Conservation (phyloP, 179 eudicot species). For the Gypsophila paniculata region DNA sequence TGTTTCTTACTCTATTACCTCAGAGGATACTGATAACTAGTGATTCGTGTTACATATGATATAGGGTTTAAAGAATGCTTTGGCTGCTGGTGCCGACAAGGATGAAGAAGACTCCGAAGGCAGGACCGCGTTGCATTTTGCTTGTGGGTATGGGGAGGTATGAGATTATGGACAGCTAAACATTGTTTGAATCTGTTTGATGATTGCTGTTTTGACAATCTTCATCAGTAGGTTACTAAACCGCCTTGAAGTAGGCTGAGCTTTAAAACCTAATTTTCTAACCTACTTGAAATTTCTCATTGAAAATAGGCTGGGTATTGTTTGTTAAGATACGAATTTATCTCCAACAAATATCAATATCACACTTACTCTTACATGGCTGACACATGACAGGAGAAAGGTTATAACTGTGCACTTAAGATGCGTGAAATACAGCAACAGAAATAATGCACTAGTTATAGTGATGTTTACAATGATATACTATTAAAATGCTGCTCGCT, state of each 20-base stretch:
- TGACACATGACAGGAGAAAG: too few species aligned
- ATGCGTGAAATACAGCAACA: too few species aligned
- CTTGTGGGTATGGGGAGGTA: slow-evolving; percentile 99
- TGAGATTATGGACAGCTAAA: slow-evolving; percentile 11
- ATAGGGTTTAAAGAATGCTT: slow-evolving; percentile 72
- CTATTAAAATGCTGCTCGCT: background rate
- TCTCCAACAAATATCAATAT: background rate
- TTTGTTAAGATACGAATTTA: background rate
- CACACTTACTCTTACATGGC: background rate
- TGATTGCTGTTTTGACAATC: background rate
- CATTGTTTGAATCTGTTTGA: background rate
- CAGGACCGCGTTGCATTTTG: slow-evolving; percentile 96
- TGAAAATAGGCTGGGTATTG: background rate
- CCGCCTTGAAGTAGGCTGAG: too few species aligned
- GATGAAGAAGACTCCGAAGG: slow-evolving; percentile 98
- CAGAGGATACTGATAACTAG: background rate
- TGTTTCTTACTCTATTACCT: too few species aligned
- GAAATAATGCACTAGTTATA: background rate
- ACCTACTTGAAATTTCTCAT: background rate
- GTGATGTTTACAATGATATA: background rate
- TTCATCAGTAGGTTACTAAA: background rate
- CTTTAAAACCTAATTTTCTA: too few species aligned
- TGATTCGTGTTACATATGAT: background rate
- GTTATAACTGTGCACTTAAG: too few species aligned
- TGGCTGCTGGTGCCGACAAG: slow-evolving; percentile 81